These are phyloP conservation scores for Cladosporium sp. DNA, from an alignment of 2,329 filamentous ascomycete species.

Conservation along the genomic window DNA sequence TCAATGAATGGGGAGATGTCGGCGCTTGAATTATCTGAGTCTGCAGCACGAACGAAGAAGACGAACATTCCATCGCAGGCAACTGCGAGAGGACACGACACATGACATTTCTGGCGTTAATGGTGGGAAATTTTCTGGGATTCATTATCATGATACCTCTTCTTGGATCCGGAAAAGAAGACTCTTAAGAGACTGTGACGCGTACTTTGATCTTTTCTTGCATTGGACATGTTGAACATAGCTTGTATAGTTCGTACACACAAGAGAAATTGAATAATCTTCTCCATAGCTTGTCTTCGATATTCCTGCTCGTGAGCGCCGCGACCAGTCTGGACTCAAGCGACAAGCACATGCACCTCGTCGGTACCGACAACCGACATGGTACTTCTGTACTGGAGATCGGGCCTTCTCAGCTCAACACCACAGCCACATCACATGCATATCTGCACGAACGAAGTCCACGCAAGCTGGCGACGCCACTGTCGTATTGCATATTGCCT, in stretches of 20 bases:
- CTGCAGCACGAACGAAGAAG: neutral
- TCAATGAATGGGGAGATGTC: slow-evolving; percentile 15
- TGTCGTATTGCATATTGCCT: neutral
- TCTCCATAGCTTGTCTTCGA: neutral
- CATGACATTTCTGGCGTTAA: neutral
- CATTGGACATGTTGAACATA: neutral
- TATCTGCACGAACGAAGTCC: neutral
- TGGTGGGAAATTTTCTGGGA: neutral
- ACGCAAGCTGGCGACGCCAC: neutral
- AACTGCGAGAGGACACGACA: neutral
- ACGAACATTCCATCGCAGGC: neutral
- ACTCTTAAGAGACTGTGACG: neutral
- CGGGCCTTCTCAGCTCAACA: neutral
- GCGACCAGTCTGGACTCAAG: neutral
- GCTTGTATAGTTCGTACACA: neutral
- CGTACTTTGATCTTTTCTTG: neutral
- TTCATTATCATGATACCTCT: neutral
- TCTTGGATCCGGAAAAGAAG: neutral
- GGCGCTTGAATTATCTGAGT: slow-evolving; percentile 9
- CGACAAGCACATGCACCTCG: neutral
- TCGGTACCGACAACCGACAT: neutral
- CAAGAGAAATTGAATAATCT: neutral
- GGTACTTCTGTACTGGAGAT: neutral
- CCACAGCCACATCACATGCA: neutral
- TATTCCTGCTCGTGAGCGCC: neutral